phyloP scores from a whole-genome alignment of 768 basidiomycete species.

The Leccinum ochraceum region DNA sequence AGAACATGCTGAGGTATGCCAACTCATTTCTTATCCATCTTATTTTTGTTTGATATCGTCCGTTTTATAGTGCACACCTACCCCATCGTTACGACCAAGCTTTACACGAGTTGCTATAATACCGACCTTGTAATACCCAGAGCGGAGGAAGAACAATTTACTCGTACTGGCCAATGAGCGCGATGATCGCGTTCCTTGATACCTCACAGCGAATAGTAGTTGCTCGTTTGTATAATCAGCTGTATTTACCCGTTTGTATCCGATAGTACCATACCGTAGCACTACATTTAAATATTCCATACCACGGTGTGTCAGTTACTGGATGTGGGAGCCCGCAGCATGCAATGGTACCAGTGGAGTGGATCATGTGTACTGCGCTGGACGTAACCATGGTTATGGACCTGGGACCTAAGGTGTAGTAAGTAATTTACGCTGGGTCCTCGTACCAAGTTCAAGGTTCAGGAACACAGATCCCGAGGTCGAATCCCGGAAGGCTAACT shows the following conservation, averaged over 20 bases:
- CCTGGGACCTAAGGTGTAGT: neutral
- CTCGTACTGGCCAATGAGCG: conserved; percentile 1
- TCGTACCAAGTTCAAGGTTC: neutral
- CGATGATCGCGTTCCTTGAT: conserved; percentile 7
- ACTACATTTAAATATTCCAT: neutral
- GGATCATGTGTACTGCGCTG: neutral
- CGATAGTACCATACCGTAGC: conserved; percentile 9
- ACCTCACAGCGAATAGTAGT: conserved; percentile 10
- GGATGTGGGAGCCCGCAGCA: conserved; percentile 4
- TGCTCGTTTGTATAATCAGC: neutral
- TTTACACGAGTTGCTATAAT: conserved; percentile 63
- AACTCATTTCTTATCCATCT: neutral
- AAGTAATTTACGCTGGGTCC: neutral
- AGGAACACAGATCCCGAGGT: conserved; percentile 6
- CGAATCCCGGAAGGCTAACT: conserved; percentile 2
- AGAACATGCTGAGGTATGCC: conserved; percentile 77
- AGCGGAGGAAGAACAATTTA: conserved; percentile 1
- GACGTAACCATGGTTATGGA: neutral
- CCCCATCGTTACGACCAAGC: conserved; percentile 81
- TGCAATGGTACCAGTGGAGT: neutral
- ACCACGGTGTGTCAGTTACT: neutral
- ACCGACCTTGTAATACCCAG: conserved; percentile 12
- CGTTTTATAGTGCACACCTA: conserved; percentile 58
- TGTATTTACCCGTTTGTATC: conserved; percentile 20
- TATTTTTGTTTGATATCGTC: conserved; percentile 5